phyloP scores from a whole-genome alignment of 441 rosid species.

The Syzygium syzygioides region DNA sequence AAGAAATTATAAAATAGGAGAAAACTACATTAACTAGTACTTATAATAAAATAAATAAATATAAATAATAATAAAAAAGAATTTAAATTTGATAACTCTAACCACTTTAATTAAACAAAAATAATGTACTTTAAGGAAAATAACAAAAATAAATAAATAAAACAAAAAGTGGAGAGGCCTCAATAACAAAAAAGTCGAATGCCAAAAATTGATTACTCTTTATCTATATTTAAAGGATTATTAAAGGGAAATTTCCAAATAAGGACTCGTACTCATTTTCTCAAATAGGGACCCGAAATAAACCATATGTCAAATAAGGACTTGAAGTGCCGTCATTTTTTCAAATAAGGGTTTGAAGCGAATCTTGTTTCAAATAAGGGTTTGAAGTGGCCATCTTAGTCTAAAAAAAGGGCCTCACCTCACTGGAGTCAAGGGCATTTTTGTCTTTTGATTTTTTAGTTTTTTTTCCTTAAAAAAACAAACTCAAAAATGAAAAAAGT shows the following conservation, averaged over 20 bases:
- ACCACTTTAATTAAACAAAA: neutral
- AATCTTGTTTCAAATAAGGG: no score
- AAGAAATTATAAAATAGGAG: neutral
- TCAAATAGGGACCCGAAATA: no score
- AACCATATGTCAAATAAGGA: no score
- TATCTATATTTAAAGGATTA: neutral
- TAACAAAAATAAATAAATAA: neutral
- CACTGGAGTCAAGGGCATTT: no score
- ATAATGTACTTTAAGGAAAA: neutral
- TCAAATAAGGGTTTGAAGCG: no score
- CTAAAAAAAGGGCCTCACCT: no score
- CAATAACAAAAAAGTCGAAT: neutral
- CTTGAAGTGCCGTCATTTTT: rapidly evolving
- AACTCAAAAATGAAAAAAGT: no score
- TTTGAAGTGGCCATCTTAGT: no score
- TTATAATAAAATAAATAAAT: neutral
- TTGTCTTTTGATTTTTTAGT: no score
- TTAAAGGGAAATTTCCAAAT: neutral
- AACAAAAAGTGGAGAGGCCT: neutral
- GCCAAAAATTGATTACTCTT: neutral
- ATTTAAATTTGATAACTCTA: neutral
- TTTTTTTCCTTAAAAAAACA: no score
- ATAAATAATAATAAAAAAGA: neutral
- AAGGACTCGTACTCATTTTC: no score
- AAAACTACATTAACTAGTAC: neutral